Evolutionary conservation across 2,329 filamentous ascomycete species (phyloP).

Genomic region (Capronia epimyces): DNA sequence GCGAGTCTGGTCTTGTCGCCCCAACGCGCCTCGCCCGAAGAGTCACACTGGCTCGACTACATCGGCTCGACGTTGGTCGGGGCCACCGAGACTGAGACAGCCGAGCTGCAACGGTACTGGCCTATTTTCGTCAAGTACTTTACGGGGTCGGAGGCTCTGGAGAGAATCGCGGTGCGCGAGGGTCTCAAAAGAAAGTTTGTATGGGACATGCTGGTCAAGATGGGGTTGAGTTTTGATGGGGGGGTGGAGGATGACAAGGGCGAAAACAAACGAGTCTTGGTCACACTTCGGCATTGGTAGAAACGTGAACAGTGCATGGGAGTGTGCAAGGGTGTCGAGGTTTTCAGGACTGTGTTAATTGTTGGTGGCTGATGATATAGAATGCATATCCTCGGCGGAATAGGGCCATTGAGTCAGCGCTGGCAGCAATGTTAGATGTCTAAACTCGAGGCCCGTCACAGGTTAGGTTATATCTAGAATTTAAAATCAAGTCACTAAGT

Average conservation of each 20-base stretch:
- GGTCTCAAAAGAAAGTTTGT: constrained; percentile 73
- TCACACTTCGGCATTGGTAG: constrained; percentile 26
- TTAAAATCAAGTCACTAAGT: too few species aligned
- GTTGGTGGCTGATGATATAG: too few species aligned
- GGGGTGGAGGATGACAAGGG: constrained; percentile 25
- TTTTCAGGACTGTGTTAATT: too few species aligned
- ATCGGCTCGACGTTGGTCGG: constrained; percentile 33
- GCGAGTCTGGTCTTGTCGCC: constrained; percentile 64
- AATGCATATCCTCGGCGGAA: too few species aligned
- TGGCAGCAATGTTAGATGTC: too few species aligned
- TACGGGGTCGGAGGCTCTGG: constrained; percentile 76
- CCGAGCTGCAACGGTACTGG: constrained; percentile 60
- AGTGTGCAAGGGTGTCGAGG: too few species aligned
- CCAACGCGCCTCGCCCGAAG: constrained; percentile 69
- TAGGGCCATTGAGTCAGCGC: too few species aligned
- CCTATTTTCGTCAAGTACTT: constrained; percentile 75
- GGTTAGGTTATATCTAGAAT: too few species aligned
- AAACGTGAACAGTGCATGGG: not conserved
- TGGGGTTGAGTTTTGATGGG: constrained; percentile 50
- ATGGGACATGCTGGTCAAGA: constrained; percentile 51
- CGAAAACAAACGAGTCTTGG: constrained; percentile 21
- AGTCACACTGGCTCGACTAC: constrained; percentile 62
- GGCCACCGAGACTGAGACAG: constrained; percentile 12
- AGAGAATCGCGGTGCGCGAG: constrained; percentile 79
- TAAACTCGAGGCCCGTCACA: too few species aligned